Base-by-base conservation (phyloP, 257 asterid genomes). In the Solanum infundibuliforme region DNA sequence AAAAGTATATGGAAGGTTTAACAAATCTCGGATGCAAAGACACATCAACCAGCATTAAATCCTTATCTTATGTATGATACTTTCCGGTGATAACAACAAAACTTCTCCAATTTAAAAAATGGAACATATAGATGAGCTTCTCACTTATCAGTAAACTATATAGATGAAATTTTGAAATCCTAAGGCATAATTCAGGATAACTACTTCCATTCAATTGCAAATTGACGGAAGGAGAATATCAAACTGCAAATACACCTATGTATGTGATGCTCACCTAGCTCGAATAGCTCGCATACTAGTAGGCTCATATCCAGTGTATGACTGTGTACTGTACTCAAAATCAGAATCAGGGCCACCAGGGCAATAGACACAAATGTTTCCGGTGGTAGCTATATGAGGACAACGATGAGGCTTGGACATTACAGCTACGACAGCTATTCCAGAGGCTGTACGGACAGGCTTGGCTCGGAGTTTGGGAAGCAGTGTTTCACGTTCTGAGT, bases 391-490 rank as follows among this genome's bases (percentile, higher is more conserved):
- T 79, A 97, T 97, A 87, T 97, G 99, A 31, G 99, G 99, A 87
- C 99, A 97, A 35, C 99, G 95, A 88, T 97, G 99, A 65, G 99
- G 99, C 91, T 97, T 97, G 60, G 99, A 96, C 99, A 97, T 97
- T n/a, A 97, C 99, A 27, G 99, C 99, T 65, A 97, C 99, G n/a
- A 97, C 99, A 7, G 99, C 98, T 72, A 97, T 97, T 21, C 99
- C 99, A 6, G 99, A 97, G 9, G 99, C 99, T 18, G 99, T 97
- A 65, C 99, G 96, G 48, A 97, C 98, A 4, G 99, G 99, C 85
- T 97, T 97, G 4, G 99, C 99, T 71, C 95, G 93, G 89, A 97
- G 95, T 91, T 97, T 97, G 35, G 99, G 99, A 77, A 97, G 94
- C 60, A 97, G 92, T 10, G 93, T 87, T 85, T 97, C 99, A 91